Base-by-base conservation (phyloP, 208 protist species). In the Leishmania lainsoni region DNA sequence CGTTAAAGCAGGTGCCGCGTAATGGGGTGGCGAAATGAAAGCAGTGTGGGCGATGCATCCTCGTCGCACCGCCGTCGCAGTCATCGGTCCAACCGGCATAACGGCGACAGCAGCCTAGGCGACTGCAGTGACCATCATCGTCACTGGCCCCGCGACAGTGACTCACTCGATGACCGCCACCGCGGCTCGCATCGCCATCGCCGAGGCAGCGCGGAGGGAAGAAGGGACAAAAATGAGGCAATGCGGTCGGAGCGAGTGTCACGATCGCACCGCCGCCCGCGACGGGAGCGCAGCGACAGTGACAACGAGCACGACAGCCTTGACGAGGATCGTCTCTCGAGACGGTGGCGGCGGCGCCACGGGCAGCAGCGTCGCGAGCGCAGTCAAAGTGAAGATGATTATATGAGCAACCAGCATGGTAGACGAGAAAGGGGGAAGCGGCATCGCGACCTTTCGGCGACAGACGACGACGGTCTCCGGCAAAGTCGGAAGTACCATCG, bases 1-100 rank as follows among this genome's bases (percentile, higher is more conserved):
- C 59, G 6, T 68, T 35, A 14, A 51, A 45, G 49, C 51, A 5
- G 22, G 32, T 79, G 76, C 32, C 35, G 26, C 32, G 17, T 69
- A 65, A 84, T 84, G 81, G 70, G 81, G 29, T 63, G 51, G 20
- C 35, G 58, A 48, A 79, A 54, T 61, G 82, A 86, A 35, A 79
- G 78, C 58, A 51, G 78, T 22, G n/a, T 52, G 3, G 70, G 66
- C 12, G 81, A 35, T 39, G 69, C 32, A 12, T 49, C 54, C 8
- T 73, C 61, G 12, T 39, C 51, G 58, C 76, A 77, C 70, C 76
- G 81, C 58, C 70, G 48, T 39, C 52, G 48, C 58, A 71, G 78
- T 29, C 78, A 75, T 65, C 75, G 58, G 29, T 78, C 39, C 1
- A 42, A 68, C 39, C 75, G 75, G 75, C 61, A 26, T 52, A 3